Conservation (phyloP, 208 protist species). For the Leishmania turanica region DNA sequence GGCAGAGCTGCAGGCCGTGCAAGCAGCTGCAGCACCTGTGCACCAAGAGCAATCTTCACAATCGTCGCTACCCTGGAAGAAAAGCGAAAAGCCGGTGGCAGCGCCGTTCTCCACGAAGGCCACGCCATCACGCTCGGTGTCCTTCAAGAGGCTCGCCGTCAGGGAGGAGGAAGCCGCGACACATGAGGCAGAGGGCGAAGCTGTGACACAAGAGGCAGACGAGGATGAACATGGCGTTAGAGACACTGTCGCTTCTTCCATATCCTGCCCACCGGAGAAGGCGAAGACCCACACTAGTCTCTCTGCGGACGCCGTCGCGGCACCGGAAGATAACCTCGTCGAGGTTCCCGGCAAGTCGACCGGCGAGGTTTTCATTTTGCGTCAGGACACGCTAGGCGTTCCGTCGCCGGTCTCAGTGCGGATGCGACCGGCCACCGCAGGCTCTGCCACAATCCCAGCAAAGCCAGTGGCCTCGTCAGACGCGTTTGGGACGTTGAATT, state of each 20-base stretch:
- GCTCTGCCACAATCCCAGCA: not conserved
- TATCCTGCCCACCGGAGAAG: not conserved
- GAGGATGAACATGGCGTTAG: not conserved
- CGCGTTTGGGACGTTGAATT: not conserved
- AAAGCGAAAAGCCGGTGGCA: not conserved
- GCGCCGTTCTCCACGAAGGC: not conserved
- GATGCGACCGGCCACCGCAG: not conserved
- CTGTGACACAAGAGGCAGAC: not conserved
- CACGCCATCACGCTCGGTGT: not conserved
- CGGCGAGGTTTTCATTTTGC: slow-evolving; percentile 30
- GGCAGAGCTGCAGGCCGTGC: not conserved
- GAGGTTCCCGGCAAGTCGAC: slow-evolving; percentile 23
- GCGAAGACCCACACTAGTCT: not conserved
- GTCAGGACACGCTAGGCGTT: slow-evolving; percentile 2
- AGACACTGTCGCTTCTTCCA: not conserved
- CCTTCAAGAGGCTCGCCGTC: not conserved
- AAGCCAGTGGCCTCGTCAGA: not conserved
- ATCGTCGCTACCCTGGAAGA: not conserved
- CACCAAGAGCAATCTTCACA: not conserved
- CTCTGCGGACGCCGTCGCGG: not conserved
- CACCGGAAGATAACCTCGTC: not conserved
- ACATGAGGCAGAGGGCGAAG: not conserved
- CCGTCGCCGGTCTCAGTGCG: slow-evolving; percentile 6
- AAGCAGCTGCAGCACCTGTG: not conserved
- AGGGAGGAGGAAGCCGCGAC: not conserved